Evolutionary conservation across 2,329 filamentous ascomycete species (phyloP), one percentile per base, ranked within the genome.

Genomic region (Lasiodiplodia sp.): DNA sequence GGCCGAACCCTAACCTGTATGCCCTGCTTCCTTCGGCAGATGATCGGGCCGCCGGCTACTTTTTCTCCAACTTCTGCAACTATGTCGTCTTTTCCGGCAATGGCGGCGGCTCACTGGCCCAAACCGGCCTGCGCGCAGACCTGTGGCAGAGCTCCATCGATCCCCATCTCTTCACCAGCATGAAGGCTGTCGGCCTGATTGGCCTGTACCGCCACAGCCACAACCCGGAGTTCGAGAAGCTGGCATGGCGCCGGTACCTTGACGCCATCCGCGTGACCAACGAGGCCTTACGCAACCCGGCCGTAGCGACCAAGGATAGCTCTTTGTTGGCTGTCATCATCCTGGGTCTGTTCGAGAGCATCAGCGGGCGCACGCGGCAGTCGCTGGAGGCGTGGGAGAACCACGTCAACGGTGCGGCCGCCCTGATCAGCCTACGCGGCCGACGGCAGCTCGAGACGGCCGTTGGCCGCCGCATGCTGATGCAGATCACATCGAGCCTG

Each of bases 161-260:
- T 21, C 44, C 49, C 4, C 55, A 51, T 18, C 37, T 68, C 16
- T 38, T 23, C 34, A 25, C 49, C 44, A 62, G 66, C 47, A 79
- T 79, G 77, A 77, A 77, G 7, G 78, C 78, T 11, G 69, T 79
- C 8, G 78, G 78, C 7, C 70, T 79, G 4, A 74, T 76, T 1
- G 77, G 77, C 2, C 71, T 78, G 8, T 73, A 75, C 4, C 78
- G 77, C 58, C 70, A 78, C 11, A 74, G 70, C 68, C 71, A 70
- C 62, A 75, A 79, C 63, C 23, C 69, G 1, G 64, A 64, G 12
- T 71, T 79, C 38, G 75, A 76, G 58, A 58, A 70, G 28, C 74
- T 77, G 58, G 75, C 76, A 2, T 78, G 71, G 31, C 70, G 70
- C 8, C 77, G 74, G 74, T 79, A 79, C 52, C 60, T 75, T 2